Percentiles rank a stretch among this genome's conserved stretches.
Conservation (phyloP, 345 rosid genomes). For the Populus deltoides region DNA sequence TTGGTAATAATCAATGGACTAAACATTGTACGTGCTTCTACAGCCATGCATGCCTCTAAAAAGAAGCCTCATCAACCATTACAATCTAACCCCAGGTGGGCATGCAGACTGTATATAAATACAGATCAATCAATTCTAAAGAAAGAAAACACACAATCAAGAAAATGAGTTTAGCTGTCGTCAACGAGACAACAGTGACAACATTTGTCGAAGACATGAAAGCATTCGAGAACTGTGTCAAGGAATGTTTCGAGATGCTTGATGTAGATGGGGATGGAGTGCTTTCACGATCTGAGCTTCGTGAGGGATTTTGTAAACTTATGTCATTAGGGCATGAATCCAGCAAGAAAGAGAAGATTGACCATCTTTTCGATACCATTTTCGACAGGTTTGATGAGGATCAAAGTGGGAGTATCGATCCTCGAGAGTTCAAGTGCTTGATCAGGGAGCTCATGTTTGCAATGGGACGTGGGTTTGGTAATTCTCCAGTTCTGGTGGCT, state of each 20-base stretch:
- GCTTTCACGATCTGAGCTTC: slow-evolving; percentile 31
- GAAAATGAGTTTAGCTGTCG: slow-evolving; percentile 36
- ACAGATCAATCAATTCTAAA: background rate
- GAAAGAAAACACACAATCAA: background rate
- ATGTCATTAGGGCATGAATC: slow-evolving; percentile 34
- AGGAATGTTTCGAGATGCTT: slow-evolving; percentile 32
- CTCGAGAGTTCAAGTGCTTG: slow-evolving; percentile 23
- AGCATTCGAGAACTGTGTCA: slow-evolving; percentile 29
- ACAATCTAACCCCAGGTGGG: background rate
- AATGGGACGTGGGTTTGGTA: slow-evolving; percentile 50
- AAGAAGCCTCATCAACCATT: slow-evolving; percentile 1
- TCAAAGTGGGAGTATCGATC: slow-evolving; percentile 21
- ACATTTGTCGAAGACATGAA: slow-evolving; percentile 34
- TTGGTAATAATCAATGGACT: too few species aligned
- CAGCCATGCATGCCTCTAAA: background rate
- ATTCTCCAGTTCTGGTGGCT: slow-evolving; percentile 39
- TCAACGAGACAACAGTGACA: slow-evolving; percentile 38
- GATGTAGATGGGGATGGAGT: slow-evolving; percentile 42
- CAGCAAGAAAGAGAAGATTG: slow-evolving; percentile 9
- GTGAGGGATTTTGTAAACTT: slow-evolving; percentile 28
- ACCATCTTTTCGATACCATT: slow-evolving; percentile 13
- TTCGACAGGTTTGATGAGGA: slow-evolving; percentile 48
- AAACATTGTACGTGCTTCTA: background rate
- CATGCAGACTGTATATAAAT: background rate
- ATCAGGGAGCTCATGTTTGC: slow-evolving; percentile 49